Evolutionary conservation across 306 rosid genomes (phyloP).

Genomic region (Trifolium subterraneum): DNA sequence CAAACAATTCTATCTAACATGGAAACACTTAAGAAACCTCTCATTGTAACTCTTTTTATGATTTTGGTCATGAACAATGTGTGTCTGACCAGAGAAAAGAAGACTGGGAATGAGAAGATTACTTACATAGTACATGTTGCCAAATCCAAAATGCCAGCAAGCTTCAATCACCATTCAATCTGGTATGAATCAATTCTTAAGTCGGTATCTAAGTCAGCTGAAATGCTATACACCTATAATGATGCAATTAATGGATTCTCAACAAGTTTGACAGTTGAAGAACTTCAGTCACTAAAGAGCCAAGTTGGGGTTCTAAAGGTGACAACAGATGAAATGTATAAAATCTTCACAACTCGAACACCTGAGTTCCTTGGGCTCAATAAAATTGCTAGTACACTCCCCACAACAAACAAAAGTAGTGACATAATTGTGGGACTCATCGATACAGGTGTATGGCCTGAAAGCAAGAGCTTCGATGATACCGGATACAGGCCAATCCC

Average conservation of each 20-base stretch:
- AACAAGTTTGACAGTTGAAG: slow-evolving; percentile 58
- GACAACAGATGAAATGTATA: slow-evolving; percentile 57
- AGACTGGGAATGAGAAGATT: too few relatives aligned
- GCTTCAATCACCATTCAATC: slow-evolving; percentile 55
- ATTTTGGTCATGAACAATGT: too few relatives aligned
- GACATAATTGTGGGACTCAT: slow-evolving; percentile 66
- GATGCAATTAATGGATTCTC: slow-evolving; percentile 76
- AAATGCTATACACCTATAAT: slow-evolving; percentile 69
- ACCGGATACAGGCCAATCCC: slow-evolving; percentile 66
- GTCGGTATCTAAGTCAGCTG: slow-evolving; percentile 61
- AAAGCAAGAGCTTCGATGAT: slow-evolving; percentile 57
- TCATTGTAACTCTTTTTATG: too few relatives aligned
- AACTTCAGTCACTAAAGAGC: slow-evolving; percentile 26
- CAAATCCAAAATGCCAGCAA: too few relatives aligned
- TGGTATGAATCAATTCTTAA: slow-evolving; percentile 75
- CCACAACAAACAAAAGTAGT: slow-evolving; percentile 30
- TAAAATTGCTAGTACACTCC: neutral
- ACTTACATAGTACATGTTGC: neutral
- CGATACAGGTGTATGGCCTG: slow-evolving; percentile 87
- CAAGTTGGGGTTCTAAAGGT: slow-evolving; percentile 47
- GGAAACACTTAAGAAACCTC: too few relatives aligned
- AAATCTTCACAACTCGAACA: slow-evolving; percentile 79
- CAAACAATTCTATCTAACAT: too few relatives aligned
- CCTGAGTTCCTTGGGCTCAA: slow-evolving; percentile 80
- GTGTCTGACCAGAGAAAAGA: too few relatives aligned